Evolutionary conservation across 495 filamentous ascomycete genomes (phyloP), one percentile per base, ranked within the genome.

Genomic region (Glutinoglossum americanum): DNA sequence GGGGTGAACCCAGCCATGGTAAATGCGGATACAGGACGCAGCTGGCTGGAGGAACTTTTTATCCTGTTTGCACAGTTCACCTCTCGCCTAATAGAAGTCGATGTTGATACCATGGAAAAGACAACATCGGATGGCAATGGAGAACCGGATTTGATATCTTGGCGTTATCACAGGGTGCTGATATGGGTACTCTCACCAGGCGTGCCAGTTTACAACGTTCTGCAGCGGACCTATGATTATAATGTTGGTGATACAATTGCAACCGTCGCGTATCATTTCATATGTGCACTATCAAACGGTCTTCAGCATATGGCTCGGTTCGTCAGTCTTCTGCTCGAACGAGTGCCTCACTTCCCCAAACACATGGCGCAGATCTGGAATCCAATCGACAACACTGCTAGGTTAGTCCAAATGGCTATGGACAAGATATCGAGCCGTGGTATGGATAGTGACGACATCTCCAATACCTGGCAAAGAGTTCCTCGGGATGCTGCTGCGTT

Each of bases 81-180:
- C 15, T 49, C 62, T 41, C 62, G 65, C 19, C 62, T 67, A 57
- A 53, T 61, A 17, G 37, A 61, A 28, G 62, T 67, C 25, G 66
- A 68, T 47, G 45, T 49, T 9, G 61, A 67, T 26, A 63, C 62
- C 21, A 57, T 68, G 32, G 45, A 45, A 15, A 39, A 55, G 44
- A 55, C 54, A 3, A 45, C 58, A 3, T 30, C 48, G 9, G 62
- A 63, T 30, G 35, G 56, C 13, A 60, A 57, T n/a, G 58, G 32
- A n/a, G 59, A 59, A n/a, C 65, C 62, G 13, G 65, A 68, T 32
- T 49, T 68, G 13, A 45, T 68, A n/a, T 68, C 65, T 8, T 45
- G 59, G 21, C 54, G 47, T 51, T 67, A 66, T 57, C 51, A 67
- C 8, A 30, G 30, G 6, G 27, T 56, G 19, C 47, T 68, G 25